Evolutionary conservation across 73 alveolate genomes (phyloP), one percentile per base, ranked within the genome.

Genomic region (Effrenium voratum): DNA sequence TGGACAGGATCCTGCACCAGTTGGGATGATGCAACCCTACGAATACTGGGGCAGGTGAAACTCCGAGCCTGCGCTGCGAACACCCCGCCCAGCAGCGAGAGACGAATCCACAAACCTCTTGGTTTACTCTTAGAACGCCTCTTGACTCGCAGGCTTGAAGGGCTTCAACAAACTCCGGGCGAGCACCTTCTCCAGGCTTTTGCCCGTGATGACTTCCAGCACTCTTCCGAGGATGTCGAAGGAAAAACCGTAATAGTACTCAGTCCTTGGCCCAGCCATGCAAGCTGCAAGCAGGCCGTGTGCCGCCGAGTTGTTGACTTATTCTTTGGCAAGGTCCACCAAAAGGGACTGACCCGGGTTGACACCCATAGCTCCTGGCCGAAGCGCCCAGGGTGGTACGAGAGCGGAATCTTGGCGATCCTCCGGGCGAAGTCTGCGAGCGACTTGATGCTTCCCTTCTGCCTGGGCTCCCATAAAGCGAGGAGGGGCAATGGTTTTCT

Each of bases 181-280:
- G 38, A 22, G 36, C 50, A 34, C 96, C 96, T 90, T 90, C 87
- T 90, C 96, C 36, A 90, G 41, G 38, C 87, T 90, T 41, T 90
- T 43, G 45, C 68, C 66, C 43, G 57, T 73, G 44, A 90, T 75
- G 26, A 91, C 88, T 26, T 91, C 91, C 63, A 91, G 43, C 38
- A 91, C 98, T 45, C 98, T 45, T 41, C 91, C 98, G 2, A 91
- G 68, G 76, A 91, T 91, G 40, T 91, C 98, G 12, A 73, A 91
- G 81, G 98, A 91, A 52, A 38, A 91, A 19, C 98, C 98, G 36
- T 91, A 91, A 47, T 49, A 68, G 49, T 91, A 91, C 63, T 77
- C 81, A 24, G 63, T 90, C 96, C 96, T 90, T 46, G 43, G 57
- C 19, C 26, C 63, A 52, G 8, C 63, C 63, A 19, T 19, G 19